Conservation (phyloP, 2,329 filamentous ascomycete genomes). For the Trichophyton rubrum region DNA sequence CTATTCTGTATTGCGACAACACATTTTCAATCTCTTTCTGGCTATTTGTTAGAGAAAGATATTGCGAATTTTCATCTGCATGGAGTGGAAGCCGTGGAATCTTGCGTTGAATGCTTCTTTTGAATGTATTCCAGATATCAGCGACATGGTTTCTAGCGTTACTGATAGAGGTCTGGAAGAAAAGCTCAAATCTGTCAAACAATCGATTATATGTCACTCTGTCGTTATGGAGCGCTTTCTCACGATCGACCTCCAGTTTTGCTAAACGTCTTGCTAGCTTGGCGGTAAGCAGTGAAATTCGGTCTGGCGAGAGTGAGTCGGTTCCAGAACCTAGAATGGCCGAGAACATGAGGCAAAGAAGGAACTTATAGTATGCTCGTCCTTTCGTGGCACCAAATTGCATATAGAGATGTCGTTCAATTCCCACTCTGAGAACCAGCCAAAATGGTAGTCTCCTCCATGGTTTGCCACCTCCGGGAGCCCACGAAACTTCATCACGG, state of each 20-base stretch:
- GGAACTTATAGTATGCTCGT: conserved; percentile 43
- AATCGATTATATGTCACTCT: conserved; percentile 18
- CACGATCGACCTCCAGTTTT: conserved; percentile 41
- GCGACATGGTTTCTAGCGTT: conserved; percentile 22
- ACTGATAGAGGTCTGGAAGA: conserved; percentile 22
- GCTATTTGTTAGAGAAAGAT: conserved; percentile 34
- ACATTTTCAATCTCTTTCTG: conserved; percentile 5
- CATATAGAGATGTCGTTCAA: conserved; percentile 39
- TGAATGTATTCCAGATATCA: conserved; percentile 32
- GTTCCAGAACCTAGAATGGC: conserved; percentile 35
- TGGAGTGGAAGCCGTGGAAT: conserved; percentile 33
- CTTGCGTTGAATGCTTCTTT: conserved; percentile 23
- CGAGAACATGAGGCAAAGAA: conserved; percentile 41
- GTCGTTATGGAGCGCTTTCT: conserved; percentile 9
- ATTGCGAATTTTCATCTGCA: conserved; percentile 23
- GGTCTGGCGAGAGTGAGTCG: conserved; percentile 22
- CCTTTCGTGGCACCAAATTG: conserved; percentile 26
- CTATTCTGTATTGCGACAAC: conserved; percentile 1
- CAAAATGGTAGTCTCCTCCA: conserved; percentile 54
- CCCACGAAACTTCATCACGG: conserved; percentile 49
- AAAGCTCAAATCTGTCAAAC: conserved; percentile 18
- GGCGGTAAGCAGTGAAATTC: conserved; percentile 31
- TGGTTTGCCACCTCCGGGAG: conserved; percentile 34
- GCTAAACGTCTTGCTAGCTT: conserved; percentile 48
- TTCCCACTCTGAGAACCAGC: conserved; percentile 48